Evolutionary conservation across 1,284 basidiomycete species (phyloP).

Genomic region (Apiotrichum akiyoshidainum): DNA sequence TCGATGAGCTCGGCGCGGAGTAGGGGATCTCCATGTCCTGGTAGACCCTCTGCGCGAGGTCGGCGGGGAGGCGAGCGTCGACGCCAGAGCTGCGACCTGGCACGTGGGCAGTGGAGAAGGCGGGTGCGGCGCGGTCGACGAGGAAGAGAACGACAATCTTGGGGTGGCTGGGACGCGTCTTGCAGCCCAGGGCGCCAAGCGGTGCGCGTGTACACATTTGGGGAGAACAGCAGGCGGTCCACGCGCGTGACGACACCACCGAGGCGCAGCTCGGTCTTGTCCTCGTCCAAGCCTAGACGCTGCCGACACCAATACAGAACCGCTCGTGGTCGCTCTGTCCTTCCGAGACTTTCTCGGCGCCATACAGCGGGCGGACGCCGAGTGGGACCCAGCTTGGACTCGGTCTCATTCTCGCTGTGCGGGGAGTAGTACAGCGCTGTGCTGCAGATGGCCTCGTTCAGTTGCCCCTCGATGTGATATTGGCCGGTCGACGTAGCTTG

Average conservation of each 20-base stretch:
- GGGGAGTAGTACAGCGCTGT: no score
- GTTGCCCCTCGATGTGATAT: no score
- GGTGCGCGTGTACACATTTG: conserved; percentile 8
- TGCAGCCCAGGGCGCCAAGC: not conserved
- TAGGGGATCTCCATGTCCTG: conserved; percentile 13
- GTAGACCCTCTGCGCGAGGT: conserved; percentile 11
- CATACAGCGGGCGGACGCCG: no score
- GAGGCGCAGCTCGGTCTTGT: not conserved
- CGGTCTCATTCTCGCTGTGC: no score
- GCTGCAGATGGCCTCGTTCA: no score
- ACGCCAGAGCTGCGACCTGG: not conserved
- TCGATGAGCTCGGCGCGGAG: conserved; percentile 17
- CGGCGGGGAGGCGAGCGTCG: conserved; percentile 8
- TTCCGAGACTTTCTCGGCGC: no score
- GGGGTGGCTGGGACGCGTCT: conserved; percentile 15
- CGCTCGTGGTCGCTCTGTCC: no score
- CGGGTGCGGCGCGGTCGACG: conserved; percentile 12
- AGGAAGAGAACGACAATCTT: conserved; percentile 23
- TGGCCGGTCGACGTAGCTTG: no score
- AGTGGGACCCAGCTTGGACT: no score
- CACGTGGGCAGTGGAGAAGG: conserved; percentile 12
- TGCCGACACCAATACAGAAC: no score
- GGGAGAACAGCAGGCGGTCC: conserved; percentile 6
- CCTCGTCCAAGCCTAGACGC: not conserved
- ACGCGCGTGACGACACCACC: conserved; percentile 2